Base-by-base conservation (phyloP, 1,284 basidiomycete species). In the Sporisorium graminicola region DNA sequence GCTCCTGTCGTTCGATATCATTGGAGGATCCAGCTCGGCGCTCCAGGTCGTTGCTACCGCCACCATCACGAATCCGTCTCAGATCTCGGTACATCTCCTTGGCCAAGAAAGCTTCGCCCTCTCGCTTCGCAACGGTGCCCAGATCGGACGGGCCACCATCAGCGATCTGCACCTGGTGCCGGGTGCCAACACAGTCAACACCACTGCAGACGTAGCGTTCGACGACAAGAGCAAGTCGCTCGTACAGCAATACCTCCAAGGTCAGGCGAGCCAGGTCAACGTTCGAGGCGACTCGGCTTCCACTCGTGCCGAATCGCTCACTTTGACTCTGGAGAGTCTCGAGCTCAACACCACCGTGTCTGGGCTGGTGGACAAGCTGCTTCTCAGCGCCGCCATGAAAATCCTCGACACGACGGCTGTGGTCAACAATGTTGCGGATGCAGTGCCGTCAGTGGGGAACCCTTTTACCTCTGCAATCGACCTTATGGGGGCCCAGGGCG, bases 391-490 rank as follows among this genome's bases (percentile, higher is more conserved):
- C 20, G 86, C 90, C 20, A 86, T 78, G 26, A 82, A 68, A 89
- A 91, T 93, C 27, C 87, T 93, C 26, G 76, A 89, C 8, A 90
- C 91, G 5, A 93, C 92, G 16, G 92, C 91, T n/a, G 86, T 87
- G 35, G 84, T 83, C 52, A 89, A 91, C 79, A 90, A 92, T 83
- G 88, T 92, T 56, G 89, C 90, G 35, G 89, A 91, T 74, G 90
- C 91, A 63, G 87, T 88, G 12, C 91, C 93, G 27, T 83, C 87
- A 44, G 87, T 93, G 31, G 87, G 82, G 59, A 93, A 93, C 81
- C 92, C 91, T 2, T 93, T 93, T 86, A 90, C 89, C 3, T 86
- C 90, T 3, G 86, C 86, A 22, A 87, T 93, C 44, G 81, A 87
- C 22, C 89, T 93, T 73, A 91, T 89, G 2, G 86, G 87, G 57